Conservation (phyloP, 2,329 filamentous ascomycete species). For the Gaeumannomyces tritici region DNA sequence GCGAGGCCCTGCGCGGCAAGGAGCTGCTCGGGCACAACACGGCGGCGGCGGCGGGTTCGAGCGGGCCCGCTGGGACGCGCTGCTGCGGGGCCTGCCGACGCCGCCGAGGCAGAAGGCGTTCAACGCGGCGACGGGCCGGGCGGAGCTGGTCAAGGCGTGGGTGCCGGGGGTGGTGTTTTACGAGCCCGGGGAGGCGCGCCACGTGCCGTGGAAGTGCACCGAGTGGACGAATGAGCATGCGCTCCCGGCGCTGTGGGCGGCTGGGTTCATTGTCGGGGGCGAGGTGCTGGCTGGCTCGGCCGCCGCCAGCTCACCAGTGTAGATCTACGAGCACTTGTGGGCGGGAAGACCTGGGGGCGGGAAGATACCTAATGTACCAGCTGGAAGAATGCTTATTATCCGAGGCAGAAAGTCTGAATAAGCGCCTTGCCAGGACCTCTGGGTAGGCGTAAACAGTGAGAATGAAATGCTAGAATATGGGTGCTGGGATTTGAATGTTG, state of each 20-base stretch:
- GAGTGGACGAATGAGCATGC: conserved; percentile 1
- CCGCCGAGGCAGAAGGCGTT: conserved; percentile 1
- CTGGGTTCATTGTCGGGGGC: neutral
- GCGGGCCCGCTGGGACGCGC: conserved; percentile 1
- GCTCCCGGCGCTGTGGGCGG: neutral
- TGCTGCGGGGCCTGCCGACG: neutral
- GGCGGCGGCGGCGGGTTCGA: neutral
- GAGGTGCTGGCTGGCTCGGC: too few species aligned
- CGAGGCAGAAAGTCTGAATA: too few species aligned
- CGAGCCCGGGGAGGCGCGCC: neutral
- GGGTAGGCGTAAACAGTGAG: too few species aligned
- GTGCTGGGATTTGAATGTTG: too few species aligned
- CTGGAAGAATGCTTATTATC: too few species aligned
- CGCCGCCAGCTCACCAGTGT: too few species aligned
- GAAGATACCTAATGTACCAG: too few species aligned
- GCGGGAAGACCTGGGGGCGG: too few species aligned
- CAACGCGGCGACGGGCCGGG: neutral
- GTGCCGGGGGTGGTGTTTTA: neutral
- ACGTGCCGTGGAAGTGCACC: neutral
- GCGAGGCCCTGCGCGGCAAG: neutral
- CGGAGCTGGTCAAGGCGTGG: neutral
- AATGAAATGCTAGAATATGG: too few species aligned
- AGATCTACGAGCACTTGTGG: too few species aligned
- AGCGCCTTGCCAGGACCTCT: too few species aligned
- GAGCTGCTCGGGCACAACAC: neutral